A percentile compares a stretch with the other conserved stretches of the same genome.
Conservation (phyloP, 2,329 filamentous ascomycete species). For the Trichophaea hybrida region DNA sequence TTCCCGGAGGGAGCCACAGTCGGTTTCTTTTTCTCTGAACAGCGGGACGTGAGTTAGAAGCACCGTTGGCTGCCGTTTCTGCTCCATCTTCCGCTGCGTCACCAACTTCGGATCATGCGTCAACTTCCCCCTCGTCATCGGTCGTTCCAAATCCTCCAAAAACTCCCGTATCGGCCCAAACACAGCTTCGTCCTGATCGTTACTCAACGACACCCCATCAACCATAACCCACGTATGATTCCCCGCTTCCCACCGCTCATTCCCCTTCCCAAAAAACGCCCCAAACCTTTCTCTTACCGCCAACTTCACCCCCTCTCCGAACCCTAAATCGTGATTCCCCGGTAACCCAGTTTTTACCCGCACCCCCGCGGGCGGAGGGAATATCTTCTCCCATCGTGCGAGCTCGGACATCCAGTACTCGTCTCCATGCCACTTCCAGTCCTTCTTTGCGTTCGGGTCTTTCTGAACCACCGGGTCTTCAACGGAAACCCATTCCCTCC, state of each 20-base stretch:
- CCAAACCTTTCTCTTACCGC: conserved; percentile 71
- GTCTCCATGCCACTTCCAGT: conserved; percentile 50
- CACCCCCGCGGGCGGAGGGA: conserved; percentile 43
- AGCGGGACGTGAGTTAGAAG: conserved; percentile 84
- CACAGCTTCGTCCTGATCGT: conserved; percentile 41
- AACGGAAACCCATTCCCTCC: conserved; percentile 59
- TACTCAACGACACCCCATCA: conserved; percentile 71
- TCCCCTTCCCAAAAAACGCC: conserved; percentile 80
- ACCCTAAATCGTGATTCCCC: conserved; percentile 90
- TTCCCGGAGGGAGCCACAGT: conserved; percentile 77
- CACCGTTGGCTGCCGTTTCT: conserved; percentile 55
- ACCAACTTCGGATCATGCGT: conserved; percentile 16
- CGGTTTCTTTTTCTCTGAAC: conserved; percentile 65
- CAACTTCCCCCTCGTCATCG: not conserved
- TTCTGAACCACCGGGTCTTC: conserved; percentile 10
- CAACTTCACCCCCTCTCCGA: conserved; percentile 69
- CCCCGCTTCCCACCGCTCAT: conserved; percentile 76
- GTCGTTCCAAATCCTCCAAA: conserved; percentile 46
- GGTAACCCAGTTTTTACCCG: conserved; percentile 60
- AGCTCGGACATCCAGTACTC: conserved; percentile 81
- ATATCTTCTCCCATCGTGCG: conserved; percentile 69
- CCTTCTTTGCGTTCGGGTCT: conserved; percentile 28
- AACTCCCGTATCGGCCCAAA: conserved; percentile 68
- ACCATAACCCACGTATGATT: conserved; percentile 94
- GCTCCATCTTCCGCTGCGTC: conserved; percentile 31